phyloP scores from a whole-genome alignment of 208 protist species.

The Leishmania braziliensis region DNA sequence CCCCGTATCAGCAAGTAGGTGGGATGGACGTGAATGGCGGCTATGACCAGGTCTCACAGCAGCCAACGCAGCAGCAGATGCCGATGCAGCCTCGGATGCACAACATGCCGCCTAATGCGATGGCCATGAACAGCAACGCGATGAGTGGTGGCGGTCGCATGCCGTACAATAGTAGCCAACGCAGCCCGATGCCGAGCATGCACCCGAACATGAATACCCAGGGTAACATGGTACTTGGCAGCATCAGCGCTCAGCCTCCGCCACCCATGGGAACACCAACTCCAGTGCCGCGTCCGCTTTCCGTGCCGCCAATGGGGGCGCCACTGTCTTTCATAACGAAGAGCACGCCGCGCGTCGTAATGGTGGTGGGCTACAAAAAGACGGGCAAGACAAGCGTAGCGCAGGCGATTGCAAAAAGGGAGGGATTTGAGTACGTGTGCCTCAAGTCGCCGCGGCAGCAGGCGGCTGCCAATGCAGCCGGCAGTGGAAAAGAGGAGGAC shows the following conservation, averaged over 20 bases:
- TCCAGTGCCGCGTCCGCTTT: constrained; percentile 7
- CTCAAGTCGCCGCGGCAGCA: constrained; percentile 23
- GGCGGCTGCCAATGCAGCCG: neutral
- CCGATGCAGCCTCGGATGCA: constrained; percentile 20
- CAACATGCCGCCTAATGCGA: constrained; percentile 1
- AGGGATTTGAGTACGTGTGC: constrained; percentile 74
- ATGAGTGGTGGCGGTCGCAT: constrained; percentile 23
- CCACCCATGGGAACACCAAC: constrained; percentile 7
- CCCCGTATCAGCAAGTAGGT: constrained; percentile 14
- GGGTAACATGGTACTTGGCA: constrained; percentile 11
- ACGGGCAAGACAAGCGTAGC: constrained; percentile 81
- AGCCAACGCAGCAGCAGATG: constrained; percentile 27
- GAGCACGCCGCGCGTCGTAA: constrained; percentile 55
- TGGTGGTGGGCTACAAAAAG: constrained; percentile 73
- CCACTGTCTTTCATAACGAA: constrained; percentile 39
- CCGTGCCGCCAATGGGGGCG: neutral
- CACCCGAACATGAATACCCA: constrained; percentile 9
- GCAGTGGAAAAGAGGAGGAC: constrained; percentile 23
- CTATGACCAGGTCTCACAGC: constrained; percentile 19
- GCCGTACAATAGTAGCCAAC: constrained; percentile 12
- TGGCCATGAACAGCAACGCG: constrained; percentile 31
- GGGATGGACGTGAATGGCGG: constrained; percentile 19
- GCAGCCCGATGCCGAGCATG: constrained; percentile 9
- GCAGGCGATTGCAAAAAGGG: constrained; percentile 48
- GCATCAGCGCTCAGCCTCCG: constrained; percentile 14